Conservation (phyloP, 2,329 filamentous ascomycete genomes). For the Penicillium sp. region DNA sequence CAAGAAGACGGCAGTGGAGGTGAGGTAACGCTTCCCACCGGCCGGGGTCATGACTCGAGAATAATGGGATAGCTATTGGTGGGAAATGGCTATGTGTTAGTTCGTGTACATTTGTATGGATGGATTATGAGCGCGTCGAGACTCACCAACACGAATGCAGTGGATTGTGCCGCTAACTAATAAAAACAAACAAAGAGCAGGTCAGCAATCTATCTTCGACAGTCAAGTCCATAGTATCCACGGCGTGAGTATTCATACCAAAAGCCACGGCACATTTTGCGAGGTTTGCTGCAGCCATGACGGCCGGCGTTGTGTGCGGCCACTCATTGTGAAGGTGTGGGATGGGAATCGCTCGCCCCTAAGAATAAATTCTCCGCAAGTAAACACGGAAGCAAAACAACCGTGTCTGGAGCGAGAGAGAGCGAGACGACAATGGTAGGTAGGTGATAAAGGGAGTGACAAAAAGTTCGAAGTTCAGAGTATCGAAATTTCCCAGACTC, state of each 20-base stretch:
- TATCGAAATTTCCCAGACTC: not conserved
- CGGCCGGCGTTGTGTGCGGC: constrained; percentile 32
- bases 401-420: not conserved
- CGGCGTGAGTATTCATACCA: constrained; percentile 34
- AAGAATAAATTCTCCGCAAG: constrained; percentile 10
- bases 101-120: not conserved
- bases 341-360: constrained; percentile 8
- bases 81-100: not conserved
- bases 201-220: constrained; percentile 1
- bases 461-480: not conserved
- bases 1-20: constrained; percentile 90
- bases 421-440: not conserved
- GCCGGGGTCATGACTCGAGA: constrained; percentile 86
- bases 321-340: constrained; percentile 30
- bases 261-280: constrained; percentile 38
- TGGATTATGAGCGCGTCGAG: not conserved
- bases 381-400: constrained; percentile 1
- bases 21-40: constrained; percentile 83
- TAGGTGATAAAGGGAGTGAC: constrained; percentile 5
- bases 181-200: constrained; percentile 5
- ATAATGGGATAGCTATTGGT: constrained; percentile 81
- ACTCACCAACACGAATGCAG: constrained; percentile 46
- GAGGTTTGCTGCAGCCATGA: constrained; percentile 34
- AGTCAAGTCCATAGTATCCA: not conserved
- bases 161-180: constrained; percentile 46